phyloP scores from a whole-genome alignment of 2,329 filamentous ascomycete genomes.

The Penicillium sp. region DNA sequence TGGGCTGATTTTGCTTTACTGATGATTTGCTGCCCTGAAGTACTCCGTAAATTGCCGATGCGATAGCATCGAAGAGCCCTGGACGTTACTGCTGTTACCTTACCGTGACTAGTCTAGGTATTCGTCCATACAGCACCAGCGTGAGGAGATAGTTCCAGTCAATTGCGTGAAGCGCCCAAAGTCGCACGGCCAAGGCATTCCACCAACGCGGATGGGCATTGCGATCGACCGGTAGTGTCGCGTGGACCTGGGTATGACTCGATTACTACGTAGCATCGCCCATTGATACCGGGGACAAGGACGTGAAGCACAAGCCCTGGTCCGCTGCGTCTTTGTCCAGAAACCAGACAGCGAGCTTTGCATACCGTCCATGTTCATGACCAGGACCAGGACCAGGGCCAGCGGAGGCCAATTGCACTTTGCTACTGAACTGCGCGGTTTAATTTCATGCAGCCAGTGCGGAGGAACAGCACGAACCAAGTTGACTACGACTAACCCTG shows the following conservation, averaged over 20 bases:
- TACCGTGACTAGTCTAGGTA: neutral
- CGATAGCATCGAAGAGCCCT: neutral
- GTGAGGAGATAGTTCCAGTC: neutral
- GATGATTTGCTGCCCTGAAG: neutral
- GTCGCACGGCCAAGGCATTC: neutral
- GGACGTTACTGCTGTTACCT: neutral
- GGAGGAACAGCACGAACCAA: constrained; percentile 11
- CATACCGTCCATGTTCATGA: neutral
- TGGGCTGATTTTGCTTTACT: neutral
- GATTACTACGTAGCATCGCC: constrained; percentile 4
- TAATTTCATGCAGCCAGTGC: constrained; percentile 9
- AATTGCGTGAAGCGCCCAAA: neutral
- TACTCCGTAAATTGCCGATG: neutral
- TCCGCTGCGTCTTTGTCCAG: neutral
- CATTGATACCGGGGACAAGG: neutral
- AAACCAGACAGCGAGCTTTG: neutral
- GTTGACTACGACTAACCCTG: constrained; percentile 6
- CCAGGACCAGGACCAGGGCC: neutral
- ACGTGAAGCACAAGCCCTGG: constrained; percentile 5
- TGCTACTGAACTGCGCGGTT: constrained; percentile 1
- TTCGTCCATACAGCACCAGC: neutral
- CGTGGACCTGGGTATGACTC: neutral
- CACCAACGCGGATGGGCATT: neutral
- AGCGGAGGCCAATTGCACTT: neutral
- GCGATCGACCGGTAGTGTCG: neutral